A percentile compares a stretch with the other conserved stretches of the same genome.
These are phyloP conservation scores for Peziza echinospora DNA, from an alignment of 495 filamentous ascomycete species.

Conservation along the genomic window DNA sequence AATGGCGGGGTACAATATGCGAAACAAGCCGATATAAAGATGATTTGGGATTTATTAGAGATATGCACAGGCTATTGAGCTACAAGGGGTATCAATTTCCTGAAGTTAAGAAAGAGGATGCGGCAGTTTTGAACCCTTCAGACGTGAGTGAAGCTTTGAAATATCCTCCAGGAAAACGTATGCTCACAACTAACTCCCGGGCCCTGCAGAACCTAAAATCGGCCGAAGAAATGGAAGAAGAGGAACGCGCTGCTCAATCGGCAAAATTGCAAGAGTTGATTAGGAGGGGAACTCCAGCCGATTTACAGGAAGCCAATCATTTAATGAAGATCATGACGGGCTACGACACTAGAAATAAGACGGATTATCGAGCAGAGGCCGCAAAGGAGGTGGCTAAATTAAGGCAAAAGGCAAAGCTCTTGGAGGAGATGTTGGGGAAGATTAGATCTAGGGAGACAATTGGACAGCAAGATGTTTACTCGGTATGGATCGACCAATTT, in stretches of 20 bases:
- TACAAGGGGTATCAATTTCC: slow-evolving; percentile 96
- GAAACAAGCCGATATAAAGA: slow-evolving; percentile 93
- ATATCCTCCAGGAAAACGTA: neutral
- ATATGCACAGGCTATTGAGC: slow-evolving; percentile 89
- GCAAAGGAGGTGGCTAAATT: slow-evolving; percentile 87
- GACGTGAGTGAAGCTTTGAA: too few relatives aligned
- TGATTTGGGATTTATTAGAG: slow-evolving; percentile 83
- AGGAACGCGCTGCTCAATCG: slow-evolving; percentile 81
- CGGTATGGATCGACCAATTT: slow-evolving; percentile 28
- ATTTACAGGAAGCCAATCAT: slow-evolving; percentile 85
- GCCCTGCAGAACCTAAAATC: slow-evolving; percentile 62
- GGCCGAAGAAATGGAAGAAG: slow-evolving; percentile 96
- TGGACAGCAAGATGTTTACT: slow-evolving; percentile 78
- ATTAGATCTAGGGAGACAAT: slow-evolving; percentile 65
- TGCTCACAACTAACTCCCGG: neutral
- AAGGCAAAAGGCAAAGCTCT: slow-evolving; percentile 70
- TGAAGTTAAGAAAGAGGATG: slow-evolving; percentile 77
- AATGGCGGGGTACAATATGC: slow-evolving; percentile 96
- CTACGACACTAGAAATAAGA: slow-evolving; percentile 82
- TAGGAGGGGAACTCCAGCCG: slow-evolving; percentile 69
- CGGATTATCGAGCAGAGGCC: slow-evolving; percentile 91
- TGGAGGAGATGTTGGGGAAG: slow-evolving; percentile 81
- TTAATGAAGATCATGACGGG: slow-evolving; percentile 99
- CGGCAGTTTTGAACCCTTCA: slow-evolving; percentile 88
- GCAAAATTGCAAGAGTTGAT: slow-evolving; percentile 96